Evolutionary conservation across 2,329 filamentous ascomycete species (phyloP).

Genomic region (Pseudogymnoascus sp.): DNA sequence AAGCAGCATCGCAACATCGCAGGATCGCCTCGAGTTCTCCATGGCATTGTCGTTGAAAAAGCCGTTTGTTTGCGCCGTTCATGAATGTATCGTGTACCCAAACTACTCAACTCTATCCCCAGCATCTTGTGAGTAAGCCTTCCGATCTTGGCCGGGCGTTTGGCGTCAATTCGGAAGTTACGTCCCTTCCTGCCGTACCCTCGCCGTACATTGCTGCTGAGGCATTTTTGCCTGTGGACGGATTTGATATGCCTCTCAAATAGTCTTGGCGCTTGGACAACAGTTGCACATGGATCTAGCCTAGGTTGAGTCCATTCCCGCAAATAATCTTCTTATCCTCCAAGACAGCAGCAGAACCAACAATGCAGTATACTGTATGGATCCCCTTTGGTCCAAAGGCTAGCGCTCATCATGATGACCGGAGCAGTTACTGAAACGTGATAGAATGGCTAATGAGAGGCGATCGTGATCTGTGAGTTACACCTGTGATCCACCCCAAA

Average conservation of each 20-base stretch:
- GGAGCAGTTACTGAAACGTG: neutral
- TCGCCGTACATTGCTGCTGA: neutral
- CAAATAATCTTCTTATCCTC: neutral
- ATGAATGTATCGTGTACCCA: neutral
- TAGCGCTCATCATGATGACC: neutral
- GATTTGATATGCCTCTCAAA: neutral
- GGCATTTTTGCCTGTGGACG: slow-evolving; percentile 5
- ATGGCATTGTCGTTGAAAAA: neutral
- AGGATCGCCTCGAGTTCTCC: neutral
- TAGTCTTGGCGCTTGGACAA: slow-evolving; percentile 3
- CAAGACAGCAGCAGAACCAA: neutral
- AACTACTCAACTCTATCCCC: neutral
- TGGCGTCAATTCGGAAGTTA: slow-evolving; percentile 4
- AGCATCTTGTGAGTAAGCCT: neutral
- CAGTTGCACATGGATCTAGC: neutral
- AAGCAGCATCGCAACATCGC: neutral
- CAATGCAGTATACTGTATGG: neutral
- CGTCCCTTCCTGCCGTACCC: slow-evolving; percentile 1
- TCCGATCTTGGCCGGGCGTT: slow-evolving; percentile 6
- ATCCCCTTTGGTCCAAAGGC: neutral
- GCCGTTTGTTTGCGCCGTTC: neutral
- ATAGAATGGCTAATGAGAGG: neutral
- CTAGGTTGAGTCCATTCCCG: neutral
- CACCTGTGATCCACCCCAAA: neutral
- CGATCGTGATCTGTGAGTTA: neutral